Conservation (phyloP, 495 filamentous ascomycete species). For the Wilcoxina mikolae region DNA sequence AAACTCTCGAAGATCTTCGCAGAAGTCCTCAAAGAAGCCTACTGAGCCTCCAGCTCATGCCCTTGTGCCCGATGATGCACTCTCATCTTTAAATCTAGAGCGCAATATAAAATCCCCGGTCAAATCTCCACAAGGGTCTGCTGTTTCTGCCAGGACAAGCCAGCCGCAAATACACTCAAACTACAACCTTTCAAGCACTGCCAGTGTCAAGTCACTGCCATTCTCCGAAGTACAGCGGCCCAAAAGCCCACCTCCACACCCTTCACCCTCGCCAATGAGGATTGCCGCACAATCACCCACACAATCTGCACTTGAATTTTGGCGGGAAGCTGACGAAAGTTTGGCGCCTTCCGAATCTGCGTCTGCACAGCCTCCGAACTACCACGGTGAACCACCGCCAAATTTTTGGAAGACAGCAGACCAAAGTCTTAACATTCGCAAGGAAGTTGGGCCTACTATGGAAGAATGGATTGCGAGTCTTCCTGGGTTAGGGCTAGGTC, state of each 20-base stretch:
- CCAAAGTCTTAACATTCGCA: slow-evolving; percentile 7
- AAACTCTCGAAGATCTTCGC: background rate
- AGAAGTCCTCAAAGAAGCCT: background rate
- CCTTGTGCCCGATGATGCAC: background rate
- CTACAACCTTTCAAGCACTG: background rate
- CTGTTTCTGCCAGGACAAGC: too few species aligned
- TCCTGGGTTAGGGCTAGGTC: slow-evolving; percentile 9
- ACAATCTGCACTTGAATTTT: slow-evolving; percentile 21
- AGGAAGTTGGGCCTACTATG: slow-evolving; percentile 14
- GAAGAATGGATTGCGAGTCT: slow-evolving; percentile 22
- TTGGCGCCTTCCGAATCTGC: slow-evolving; percentile 19
- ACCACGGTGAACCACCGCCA: slow-evolving; percentile 17
- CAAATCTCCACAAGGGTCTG: too few species aligned
- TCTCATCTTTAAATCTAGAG: too few species aligned
- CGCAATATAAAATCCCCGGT: too few species aligned
- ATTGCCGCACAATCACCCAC: slow-evolving; percentile 13
- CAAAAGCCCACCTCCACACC: background rate
- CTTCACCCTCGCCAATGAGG: slow-evolving; percentile 1
- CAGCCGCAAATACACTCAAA: too few species aligned
- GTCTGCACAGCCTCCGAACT: slow-evolving; percentile 15
- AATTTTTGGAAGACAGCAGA: slow-evolving; percentile 21
- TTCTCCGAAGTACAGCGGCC: background rate
- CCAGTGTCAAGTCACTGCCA: background rate
- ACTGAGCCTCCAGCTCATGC: background rate
- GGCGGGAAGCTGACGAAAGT: slow-evolving; percentile 22